Base-by-base conservation (phyloP, 257 asterid species). In the Nicotiana sylvestris region DNA sequence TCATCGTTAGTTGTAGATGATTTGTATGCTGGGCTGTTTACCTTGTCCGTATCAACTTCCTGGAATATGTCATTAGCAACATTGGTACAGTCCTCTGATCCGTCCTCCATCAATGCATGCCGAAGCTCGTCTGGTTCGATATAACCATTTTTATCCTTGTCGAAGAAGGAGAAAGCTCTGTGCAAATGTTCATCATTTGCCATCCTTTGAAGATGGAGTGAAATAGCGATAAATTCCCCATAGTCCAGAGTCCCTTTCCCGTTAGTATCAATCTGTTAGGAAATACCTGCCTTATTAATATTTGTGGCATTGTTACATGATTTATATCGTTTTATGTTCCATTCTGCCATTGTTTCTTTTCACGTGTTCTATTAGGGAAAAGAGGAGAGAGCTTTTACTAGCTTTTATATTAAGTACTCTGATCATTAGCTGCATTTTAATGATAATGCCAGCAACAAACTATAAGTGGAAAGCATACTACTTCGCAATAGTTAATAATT, bases 41-140 rank as follows among this genome's bases (percentile, higher is more conserved):
- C 98, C 98, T 95, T 95, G 88, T 95, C 96, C 0, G 95, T 91
- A 90, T 95, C 97, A 86, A 91, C 97, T 87, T 94, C 98, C 89
- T 90, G 97, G 86, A 94, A 92, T 69, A 94, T 94, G 77, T 93
- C 97, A 83, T 93, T 93, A 39, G 93, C 95, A 77, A 94, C 89
- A 85, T 89, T 90, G 61, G 90, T 82, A 88, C 95, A 85, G 81
- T 92, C 93, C 85, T 92, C 97, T 65, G 85, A 90, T 82, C 88
- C 91, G 83, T 92, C 98, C 88, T 94, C 97, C 92, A 87, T 88
- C 82, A 94, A 84, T 74, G 98, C 89, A 85, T 89, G 91, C 33
- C 90, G 91, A 68, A 94, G 95, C 85, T 92, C 98, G 81, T 90
- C 90, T 25, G 91, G 97, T 85, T 91, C 98, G 39, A 94, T 94